A percentile compares a stretch with the other conserved stretches of the same genome.
phyloP scores from a whole-genome alignment of 1,139 yeast species.

The Meyerozyma elateridarum region DNA sequence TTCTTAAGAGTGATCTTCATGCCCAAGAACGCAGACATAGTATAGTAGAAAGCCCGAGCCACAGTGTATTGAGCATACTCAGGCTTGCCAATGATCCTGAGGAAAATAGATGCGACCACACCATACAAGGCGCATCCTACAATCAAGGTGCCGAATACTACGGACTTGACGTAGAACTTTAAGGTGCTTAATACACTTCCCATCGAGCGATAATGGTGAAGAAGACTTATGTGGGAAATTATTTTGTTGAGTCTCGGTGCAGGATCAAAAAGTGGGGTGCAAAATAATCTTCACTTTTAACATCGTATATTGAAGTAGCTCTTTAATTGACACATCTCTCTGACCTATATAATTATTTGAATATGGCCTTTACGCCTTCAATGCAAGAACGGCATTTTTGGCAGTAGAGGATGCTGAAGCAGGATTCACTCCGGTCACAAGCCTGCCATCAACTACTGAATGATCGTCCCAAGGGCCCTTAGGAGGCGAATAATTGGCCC shows the following conservation, averaged over 20 bases:
- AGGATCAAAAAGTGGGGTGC: background rate
- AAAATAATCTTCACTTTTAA: too few relatives aligned
- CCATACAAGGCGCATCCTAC: slow-evolving; percentile 70
- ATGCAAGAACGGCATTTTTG: slow-evolving; percentile 17
- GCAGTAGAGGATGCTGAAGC: slow-evolving; percentile 55
- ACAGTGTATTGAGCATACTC: slow-evolving; percentile 86
- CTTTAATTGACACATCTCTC: too few relatives aligned
- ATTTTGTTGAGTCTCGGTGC: background rate
- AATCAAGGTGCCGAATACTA: slow-evolving; percentile 48
- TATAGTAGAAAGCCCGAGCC: slow-evolving; percentile 71
- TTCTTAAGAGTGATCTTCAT: slow-evolving; percentile 65
- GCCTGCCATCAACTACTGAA: slow-evolving; percentile 47
- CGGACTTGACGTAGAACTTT: slow-evolving; percentile 53
- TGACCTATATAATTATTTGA: too few relatives aligned
- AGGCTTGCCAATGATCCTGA: slow-evolving; percentile 67
- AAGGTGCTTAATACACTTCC: slow-evolving; percentile 13
- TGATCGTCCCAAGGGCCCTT: slow-evolving; percentile 50
- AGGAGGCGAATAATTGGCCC: slow-evolving; percentile 44
- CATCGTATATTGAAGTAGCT: too few relatives aligned
- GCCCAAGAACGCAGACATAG: slow-evolving; percentile 60
- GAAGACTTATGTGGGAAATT: background rate
- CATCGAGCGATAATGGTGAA: background rate
- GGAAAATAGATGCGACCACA: slow-evolving; percentile 64
- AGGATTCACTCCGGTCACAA: slow-evolving; percentile 63
- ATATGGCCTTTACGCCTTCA: too few relatives aligned